Base-by-base conservation (phyloP, 2,329 filamentous ascomycete species). In the Trichoderma harzianum region DNA sequence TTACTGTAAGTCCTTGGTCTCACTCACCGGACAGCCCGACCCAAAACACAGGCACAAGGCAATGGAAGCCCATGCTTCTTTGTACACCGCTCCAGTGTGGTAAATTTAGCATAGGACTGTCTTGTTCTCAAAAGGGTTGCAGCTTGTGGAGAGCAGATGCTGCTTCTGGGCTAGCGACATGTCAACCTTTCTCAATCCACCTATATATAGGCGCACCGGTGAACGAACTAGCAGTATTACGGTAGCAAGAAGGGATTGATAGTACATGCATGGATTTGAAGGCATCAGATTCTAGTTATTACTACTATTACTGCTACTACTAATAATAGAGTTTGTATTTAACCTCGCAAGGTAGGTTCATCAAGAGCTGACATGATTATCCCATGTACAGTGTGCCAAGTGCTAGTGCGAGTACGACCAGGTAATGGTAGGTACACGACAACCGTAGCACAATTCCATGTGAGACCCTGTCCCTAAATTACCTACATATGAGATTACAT, bases 11-110 rank as follows among this genome's bases (percentile, higher is more conserved):
- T 36, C 39, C 39, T 8, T 43, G 39, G 39, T 12, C 21, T 32
- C 30, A 32, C 24, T 65, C 63, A 21, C 30, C 63, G 63, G 63
- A 47, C 47, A 55, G 63, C 47, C 63, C 63, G 63, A 36, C 47
- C 1, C 36, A 21, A n/a, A 28, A 55, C 43, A 51, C 28, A 8
- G n/a, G 60, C 53, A 24, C 39, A 43, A 43, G 39, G 39, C 3
- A 26, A 34, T 12, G 28, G 55, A 30, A 34, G 47, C 47, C 47
- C 47, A 53, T 53, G 47, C 21, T 14, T 7, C 4, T 51, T 53
- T 53, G 47, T 66, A 66, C 63, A 66, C 63, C 63, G 63, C 63
- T 66, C 47, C 30, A 26, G n/a, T 55, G 30, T 18, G 21, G n/a
- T 64, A 53, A 53, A 53, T 53, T 53, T 53, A 53, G 47, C n/a